Conservation (phyloP, 2,329 filamentous ascomycete genomes). For the Fusarium paranaense region DNA sequence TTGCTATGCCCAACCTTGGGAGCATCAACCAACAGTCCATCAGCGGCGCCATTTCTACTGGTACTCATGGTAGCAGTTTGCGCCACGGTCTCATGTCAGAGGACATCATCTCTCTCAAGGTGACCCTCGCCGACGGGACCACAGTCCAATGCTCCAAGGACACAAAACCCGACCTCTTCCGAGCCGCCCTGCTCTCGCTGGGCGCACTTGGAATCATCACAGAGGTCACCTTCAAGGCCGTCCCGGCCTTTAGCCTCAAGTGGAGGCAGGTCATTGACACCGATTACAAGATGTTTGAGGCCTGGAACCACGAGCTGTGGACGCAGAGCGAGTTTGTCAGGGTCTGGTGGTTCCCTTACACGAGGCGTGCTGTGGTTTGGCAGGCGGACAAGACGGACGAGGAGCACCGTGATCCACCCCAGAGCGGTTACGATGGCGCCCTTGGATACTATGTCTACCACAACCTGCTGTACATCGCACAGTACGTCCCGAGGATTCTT, state of each 20-base stretch:
- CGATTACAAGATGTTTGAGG: slow-evolving; percentile 74
- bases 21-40: slow-evolving; percentile 96
- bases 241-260: slow-evolving; percentile 83
- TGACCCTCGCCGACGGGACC: slow-evolving; percentile 85
- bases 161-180: slow-evolving; percentile 83
- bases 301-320: slow-evolving; percentile 84
- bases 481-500: slow-evolving; percentile 81
- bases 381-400: slow-evolving; percentile 81
- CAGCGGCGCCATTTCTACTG: slow-evolving; percentile 91
- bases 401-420: slow-evolving; percentile 67
- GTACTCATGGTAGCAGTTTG: slow-evolving; percentile 91
- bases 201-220: slow-evolving; percentile 92
- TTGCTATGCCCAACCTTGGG: slow-evolving; percentile 91
- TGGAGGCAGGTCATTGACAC: slow-evolving; percentile 86
- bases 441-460: slow-evolving; percentile 94
- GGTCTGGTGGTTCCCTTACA: slow-evolving; percentile 98
- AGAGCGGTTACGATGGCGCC: slow-evolving; percentile 82
- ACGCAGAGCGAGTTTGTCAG: slow-evolving; percentile 87
- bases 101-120: slow-evolving; percentile 77
- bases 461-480: slow-evolving; percentile 84
- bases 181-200: slow-evolving; percentile 86
- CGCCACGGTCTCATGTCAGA: slow-evolving; percentile 87
- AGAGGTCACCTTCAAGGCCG: slow-evolving; percentile 86
- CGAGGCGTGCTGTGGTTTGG: slow-evolving; percentile 89
- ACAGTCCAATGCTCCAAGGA: slow-evolving; percentile 77